Evolutionary conservation across 2,329 filamentous ascomycete genomes (phyloP), one percentile per base, ranked within the genome.

Genomic region (Arthrobotrys sinensis): DNA sequence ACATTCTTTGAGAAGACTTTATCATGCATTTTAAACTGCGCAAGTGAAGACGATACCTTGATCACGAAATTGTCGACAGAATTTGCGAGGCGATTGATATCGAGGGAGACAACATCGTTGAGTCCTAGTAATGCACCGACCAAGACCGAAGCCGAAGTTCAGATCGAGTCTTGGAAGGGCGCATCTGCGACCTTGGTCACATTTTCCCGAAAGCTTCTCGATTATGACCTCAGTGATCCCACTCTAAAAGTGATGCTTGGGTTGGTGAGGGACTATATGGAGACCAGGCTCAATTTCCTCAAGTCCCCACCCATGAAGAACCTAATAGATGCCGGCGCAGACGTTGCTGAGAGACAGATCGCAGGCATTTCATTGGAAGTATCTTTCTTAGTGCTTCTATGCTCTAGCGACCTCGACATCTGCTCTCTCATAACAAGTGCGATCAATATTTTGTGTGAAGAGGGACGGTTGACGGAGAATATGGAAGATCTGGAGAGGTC

Each of bases 391-490:
- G 87, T 91, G 8, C 88, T 89, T 0, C 85, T 92, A 6, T 92
- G 90, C 81, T 91, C 90, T 14, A 86, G 89, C 5, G 89, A 91
- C 75, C 88, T 92, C 40, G 89, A 91, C 55, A 89, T 87, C 6
- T 92, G 90, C 81, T 90, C 90, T 80, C 84, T 90, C 12, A 89
- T 91, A 7, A 91, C 89, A 0, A 87, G 87, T 12, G 90, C 89
- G 80, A 89, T 91, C 66, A 87, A 87, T 3, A 84, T 90, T 0
- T 89, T 90, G 77, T 87, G 90, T n/a, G 88, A 91, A 67, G 90
- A 91, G 82, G 89, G 87, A 79, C 84, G 85, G 12, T 85, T 89
- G 46, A 85, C 90, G 16, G 87, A 90, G 76, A 86, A 86, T 10
- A 85, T 86, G 21, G 85, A 86, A 32, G 86, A 88, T 67, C 84